Percentiles rank a stretch among this genome's conserved stretches.
These are phyloP conservation scores for Knufia petricola DNA, from an alignment of 2,329 filamentous ascomycete species.

Conservation along the genomic window DNA sequence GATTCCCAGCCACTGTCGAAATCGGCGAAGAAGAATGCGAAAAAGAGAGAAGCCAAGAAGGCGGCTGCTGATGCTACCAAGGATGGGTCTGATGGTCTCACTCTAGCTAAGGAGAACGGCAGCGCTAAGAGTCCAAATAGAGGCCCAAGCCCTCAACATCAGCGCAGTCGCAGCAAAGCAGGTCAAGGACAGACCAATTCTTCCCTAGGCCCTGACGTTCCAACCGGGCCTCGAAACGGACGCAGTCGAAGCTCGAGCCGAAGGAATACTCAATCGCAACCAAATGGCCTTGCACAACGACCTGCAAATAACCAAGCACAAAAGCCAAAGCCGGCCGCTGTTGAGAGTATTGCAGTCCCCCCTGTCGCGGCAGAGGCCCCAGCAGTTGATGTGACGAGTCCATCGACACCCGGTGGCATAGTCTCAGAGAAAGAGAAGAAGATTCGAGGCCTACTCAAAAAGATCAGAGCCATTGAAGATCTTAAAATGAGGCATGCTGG, in stretches of 20 bases:
- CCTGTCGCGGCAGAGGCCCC: conserved; percentile 24
- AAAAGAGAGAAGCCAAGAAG: conserved; percentile 93
- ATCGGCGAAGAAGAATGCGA: conserved; percentile 90
- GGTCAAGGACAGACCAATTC: conserved; percentile 14
- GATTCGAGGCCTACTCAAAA: conserved; percentile 85
- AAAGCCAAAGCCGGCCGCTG: conserved; percentile 26
- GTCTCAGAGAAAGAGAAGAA: conserved; percentile 78
- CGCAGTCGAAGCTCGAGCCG: conserved; percentile 24
- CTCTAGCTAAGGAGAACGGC: conserved; percentile 18
- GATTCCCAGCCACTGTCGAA: conserved; percentile 65
- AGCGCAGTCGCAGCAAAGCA: conserved; percentile 43
- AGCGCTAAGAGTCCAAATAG: conserved; percentile 23
- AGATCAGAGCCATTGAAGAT: conserved; percentile 95
- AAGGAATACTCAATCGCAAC: conserved; percentile 20
- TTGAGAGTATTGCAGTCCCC: conserved; percentile 26
- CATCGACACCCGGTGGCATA: conserved; percentile 31
- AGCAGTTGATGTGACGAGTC: conserved; percentile 24
- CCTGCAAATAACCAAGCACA: conserved; percentile 22
- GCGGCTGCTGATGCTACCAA: conserved; percentile 66
- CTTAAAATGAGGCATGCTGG: conserved; percentile 91
- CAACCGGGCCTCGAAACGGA: conserved; percentile 18
- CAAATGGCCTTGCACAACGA: conserved; percentile 33
- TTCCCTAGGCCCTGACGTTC: conserved; percentile 16
- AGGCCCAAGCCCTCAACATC: conserved; percentile 40
- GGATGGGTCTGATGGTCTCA: conserved; percentile 23